Percentiles rank a stretch among this genome's conserved stretches.
phyloP scores from a whole-genome alignment of 2,329 filamentous ascomycete genomes.

The Aspergillus luchuensis region DNA sequence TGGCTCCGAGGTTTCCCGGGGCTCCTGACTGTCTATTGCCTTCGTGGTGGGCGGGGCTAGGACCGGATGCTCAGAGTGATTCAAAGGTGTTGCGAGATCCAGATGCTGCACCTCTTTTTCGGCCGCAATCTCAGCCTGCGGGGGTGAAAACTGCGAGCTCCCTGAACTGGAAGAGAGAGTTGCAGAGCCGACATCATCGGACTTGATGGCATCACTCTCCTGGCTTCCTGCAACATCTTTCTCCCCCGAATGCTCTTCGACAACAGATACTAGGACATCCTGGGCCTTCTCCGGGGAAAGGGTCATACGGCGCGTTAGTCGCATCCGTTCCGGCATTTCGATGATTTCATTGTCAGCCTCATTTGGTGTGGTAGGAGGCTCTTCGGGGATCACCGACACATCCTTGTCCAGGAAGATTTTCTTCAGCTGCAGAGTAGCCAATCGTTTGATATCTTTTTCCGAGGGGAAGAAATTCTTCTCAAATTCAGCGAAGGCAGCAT shows the following conservation, averaged over 20 bases:
- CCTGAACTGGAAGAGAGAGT: constrained; percentile 23
- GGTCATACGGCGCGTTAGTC: constrained; percentile 43
- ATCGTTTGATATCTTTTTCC: constrained; percentile 90
- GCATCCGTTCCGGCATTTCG: constrained; percentile 34
- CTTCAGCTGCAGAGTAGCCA: constrained; percentile 88
- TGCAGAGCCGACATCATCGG: constrained; percentile 26
- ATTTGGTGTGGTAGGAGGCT: constrained; percentile 54
- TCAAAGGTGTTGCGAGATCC: constrained; percentile 56
- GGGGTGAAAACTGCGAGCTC: constrained; percentile 21
- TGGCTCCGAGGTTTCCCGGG: constrained; percentile 1
- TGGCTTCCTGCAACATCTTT: constrained; percentile 28
- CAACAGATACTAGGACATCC: constrained; percentile 64
- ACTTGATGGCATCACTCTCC: constrained; percentile 16
- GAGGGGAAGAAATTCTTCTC: constrained; percentile 90
- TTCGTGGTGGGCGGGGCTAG: constrained; percentile 15
- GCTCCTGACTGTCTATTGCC: constrained; percentile 1
- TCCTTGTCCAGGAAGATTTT: constrained; percentile 90
- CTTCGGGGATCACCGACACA: constrained; percentile 66
- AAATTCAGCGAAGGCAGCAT: constrained; percentile 84
- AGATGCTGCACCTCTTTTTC: constrained; percentile 62
- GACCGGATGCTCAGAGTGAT: constrained; percentile 27
- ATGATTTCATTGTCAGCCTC: constrained; percentile 35
- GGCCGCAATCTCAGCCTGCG: constrained; percentile 33
- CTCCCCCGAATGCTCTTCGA: constrained; percentile 61
- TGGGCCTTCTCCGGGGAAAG: constrained; percentile 65